These are phyloP conservation scores for Neocucurbitaria cava DNA, from an alignment of 2,329 filamentous ascomycete genomes.

Conservation along the genomic window DNA sequence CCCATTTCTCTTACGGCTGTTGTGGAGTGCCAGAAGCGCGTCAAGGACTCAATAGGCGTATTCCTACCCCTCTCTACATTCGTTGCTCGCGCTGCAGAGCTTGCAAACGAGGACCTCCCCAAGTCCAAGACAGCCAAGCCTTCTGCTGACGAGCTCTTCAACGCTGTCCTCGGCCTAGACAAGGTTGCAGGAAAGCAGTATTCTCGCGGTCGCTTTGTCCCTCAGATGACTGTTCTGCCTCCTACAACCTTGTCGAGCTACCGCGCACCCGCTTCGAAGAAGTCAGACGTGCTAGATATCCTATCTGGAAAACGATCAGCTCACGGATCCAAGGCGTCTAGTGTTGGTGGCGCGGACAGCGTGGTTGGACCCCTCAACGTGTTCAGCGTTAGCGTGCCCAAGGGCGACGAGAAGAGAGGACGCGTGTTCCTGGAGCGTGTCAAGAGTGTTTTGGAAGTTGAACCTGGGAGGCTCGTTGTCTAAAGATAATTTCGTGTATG, in stretches of 20 bases:
- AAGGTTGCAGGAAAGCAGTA: constrained; percentile 52
- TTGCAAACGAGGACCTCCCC: constrained; percentile 89
- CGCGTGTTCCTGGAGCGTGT: constrained; percentile 83
- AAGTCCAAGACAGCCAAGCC: constrained; percentile 68
- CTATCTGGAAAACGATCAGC: constrained; percentile 54
- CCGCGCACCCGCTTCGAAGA: constrained; percentile 52
- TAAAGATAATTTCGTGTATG: constrained; percentile 21
- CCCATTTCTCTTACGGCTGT: constrained; percentile 82
- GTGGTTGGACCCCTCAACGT: constrained; percentile 68
- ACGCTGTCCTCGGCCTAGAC: constrained; percentile 80
- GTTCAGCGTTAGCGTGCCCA: constrained; percentile 81
- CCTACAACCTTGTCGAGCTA: constrained; percentile 37
- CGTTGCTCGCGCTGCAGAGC: constrained; percentile 80
- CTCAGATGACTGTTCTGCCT: constrained; percentile 67
- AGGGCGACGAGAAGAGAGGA: constrained; percentile 81
- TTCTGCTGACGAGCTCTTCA: constrained; percentile 83
- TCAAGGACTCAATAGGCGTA: constrained; percentile 78
- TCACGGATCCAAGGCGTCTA: constrained; percentile 36
- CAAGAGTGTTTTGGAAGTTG: constrained; percentile 72
- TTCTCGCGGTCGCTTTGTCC: constrained; percentile 70
- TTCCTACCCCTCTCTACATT: constrained; percentile 86
- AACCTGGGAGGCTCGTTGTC: constrained; percentile 49
- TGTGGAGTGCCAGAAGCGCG: constrained; percentile 78
- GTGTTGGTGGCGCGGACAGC: constrained; percentile 35
- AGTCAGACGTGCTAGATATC: constrained; percentile 83